Conservation (phyloP, 169 alveolate species). For the Plasmodium coatneyi region DNA sequence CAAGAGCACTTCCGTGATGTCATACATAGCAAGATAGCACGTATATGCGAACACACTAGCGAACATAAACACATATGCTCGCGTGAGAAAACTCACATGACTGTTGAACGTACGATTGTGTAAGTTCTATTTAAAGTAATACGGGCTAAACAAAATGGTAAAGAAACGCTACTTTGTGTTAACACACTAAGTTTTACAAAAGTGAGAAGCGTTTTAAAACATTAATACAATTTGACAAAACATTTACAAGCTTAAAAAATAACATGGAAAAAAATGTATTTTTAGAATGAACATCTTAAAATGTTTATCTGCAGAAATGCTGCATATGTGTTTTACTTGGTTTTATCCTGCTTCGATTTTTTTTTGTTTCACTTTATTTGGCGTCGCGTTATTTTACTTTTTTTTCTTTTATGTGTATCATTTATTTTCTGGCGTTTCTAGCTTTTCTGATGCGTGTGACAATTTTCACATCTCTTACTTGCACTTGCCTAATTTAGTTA, state of each 20-base stretch:
- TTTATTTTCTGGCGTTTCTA: neutral
- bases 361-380: neutral
- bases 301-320: conserved; percentile 14
- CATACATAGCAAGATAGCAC: neutral
- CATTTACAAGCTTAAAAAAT: neutral
- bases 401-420: neutral
- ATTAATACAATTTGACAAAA: conserved; percentile 16
- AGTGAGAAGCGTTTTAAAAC: neutral
- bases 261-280: neutral
- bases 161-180: neutral
- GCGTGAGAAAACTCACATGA: neutral
- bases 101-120: neutral
- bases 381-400: neutral
- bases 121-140: neutral
- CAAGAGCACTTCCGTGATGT: neutral
- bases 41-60: neutral
- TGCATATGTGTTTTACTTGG: neutral
- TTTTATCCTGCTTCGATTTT: neutral
- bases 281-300: conserved; percentile 3
- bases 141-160: neutral
- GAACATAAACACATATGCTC: neutral
- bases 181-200: conserved; percentile 21
- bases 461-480: neutral
- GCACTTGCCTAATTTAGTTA: neutral
- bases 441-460: neutral